Evolutionary conservation across 2,329 filamentous ascomycete species (phyloP), one percentile per base, ranked within the genome.

Genomic region (Trichophyton rubrum): DNA sequence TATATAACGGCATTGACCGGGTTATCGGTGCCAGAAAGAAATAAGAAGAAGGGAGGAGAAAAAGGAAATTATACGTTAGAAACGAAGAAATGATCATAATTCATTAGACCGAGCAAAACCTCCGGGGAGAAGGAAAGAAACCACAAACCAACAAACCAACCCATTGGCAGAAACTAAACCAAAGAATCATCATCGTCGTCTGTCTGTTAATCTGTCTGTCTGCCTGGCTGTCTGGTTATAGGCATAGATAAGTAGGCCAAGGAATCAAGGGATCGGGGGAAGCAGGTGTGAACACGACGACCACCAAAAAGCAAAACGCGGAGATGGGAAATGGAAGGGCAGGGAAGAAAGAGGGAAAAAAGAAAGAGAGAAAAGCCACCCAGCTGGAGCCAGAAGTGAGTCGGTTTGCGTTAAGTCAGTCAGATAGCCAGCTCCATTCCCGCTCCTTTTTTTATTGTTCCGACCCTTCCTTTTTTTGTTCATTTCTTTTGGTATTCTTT

Each of bases 11-110:
- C 15, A 9, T 9, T 55, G 33, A 38, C 15, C 11, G 33, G 13
- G 15, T 33, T 55, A 15, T 38, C 61, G 33, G 51, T 17, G 27
- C 45, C 60, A 59, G 51, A 61, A 61, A 58, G 60, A 38, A 47
- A 15, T 30, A 60, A 61, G 62, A 62, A 62, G 62, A 65, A 59
- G 63, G 58, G 51, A 45, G 22, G 22, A 51, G 1, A 24, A 8
- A 58, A 51, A 51, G 45, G 22, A 51, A 61, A 33, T 30, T 20
- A 35, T 59, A 58, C 41, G 53, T 20, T 55, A 27, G 38, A 27
- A 13, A 38, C 33, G 41, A 47, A 58, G 27, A 40, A 61, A 62
- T 40, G 38, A 45, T 56, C 47, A n/a, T 51, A 60, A 60, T 60
- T 60, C 58, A 60, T 60, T 55, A 53, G 43, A 35, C 33, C 47